Evolutionary conservation across 106 monocot genomes (phyloP).

Genomic region (Apostasia shenzhenica): DNA sequence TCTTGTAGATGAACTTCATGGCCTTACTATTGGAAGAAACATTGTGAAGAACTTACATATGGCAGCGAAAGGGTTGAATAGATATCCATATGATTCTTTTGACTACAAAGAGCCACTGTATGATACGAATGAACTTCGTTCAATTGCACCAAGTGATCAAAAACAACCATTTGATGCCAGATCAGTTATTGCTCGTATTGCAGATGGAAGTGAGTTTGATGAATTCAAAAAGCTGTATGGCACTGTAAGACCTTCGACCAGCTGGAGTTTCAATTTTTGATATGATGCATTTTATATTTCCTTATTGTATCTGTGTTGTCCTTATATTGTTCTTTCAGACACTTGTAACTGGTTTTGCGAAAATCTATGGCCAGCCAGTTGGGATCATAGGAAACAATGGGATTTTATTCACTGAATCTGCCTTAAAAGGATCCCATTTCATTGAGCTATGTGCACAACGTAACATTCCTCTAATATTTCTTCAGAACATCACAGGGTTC

Average conservation of each 20-base stretch:
- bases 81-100: constrained; percentile 16
- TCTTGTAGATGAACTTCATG: constrained; percentile 92
- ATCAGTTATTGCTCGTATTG: constrained; percentile 84
- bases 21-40: constrained; percentile 74
- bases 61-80: constrained; percentile 52
- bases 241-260: constrained; percentile 52
- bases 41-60: constrained; percentile 90
- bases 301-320: background rate
- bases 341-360: constrained; percentile 95
- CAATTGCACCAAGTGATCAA: constrained; percentile 84
- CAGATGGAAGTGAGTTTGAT: constrained; percentile 97
- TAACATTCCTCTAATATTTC: constrained; percentile 96
- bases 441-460: constrained; percentile 95
- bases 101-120: constrained; percentile 64
- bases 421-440: constrained; percentile 91
- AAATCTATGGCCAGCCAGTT: constrained; percentile 89
- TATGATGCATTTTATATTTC: background rate
- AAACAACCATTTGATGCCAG: constrained; percentile 87
- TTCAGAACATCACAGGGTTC: constrained; percentile 98
- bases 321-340: constrained; percentile 45
- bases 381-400: constrained; percentile 99
- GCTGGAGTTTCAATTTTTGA: constrained; percentile 6
- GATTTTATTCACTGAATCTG: constrained; percentile 94
- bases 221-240: constrained; percentile 99
- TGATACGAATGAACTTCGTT: constrained; percentile 71